Percentiles rank a stretch among this genome's conserved stretches.
phyloP scores from a whole-genome alignment of 768 basidiomycete species.

The Trametopsis cervina region DNA sequence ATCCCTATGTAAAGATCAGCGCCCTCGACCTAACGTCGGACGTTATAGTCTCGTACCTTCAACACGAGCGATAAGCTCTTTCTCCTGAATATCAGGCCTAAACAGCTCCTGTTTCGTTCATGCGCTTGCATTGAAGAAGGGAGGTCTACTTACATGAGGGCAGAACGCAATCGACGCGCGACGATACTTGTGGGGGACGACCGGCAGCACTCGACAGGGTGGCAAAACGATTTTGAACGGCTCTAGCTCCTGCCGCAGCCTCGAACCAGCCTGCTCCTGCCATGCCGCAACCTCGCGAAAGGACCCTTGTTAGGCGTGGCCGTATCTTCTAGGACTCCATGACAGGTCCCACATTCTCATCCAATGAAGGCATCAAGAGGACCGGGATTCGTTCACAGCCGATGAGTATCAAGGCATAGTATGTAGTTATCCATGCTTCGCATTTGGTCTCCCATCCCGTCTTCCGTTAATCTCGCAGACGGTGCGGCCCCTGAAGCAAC shows the following conservation, averaged over 20 bases:
- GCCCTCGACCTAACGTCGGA: not conserved
- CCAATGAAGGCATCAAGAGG: too few species aligned
- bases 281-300: not conserved
- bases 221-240: not conserved
- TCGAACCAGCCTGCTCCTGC: not conserved
- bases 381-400: too few species aligned
- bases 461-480: too few species aligned
- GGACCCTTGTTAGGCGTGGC: not conserved
- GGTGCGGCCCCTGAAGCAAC: too few species aligned
- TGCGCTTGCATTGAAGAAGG: not conserved
- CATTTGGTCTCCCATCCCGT: too few species aligned
- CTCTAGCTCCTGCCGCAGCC: not conserved
- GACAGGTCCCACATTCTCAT: too few species aligned
- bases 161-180: not conserved
- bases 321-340: too few species aligned
- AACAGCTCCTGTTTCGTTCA: not conserved
- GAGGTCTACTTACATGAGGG: not conserved
- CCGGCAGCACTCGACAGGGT: not conserved
- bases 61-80: not conserved
- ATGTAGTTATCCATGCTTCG: too few species aligned
- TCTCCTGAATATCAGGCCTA: not conserved
- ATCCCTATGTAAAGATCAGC: not conserved
- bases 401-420: too few species aligned
- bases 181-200: not conserved
- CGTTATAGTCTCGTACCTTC: not conserved